A percentile compares a stretch with the other conserved stretches of the same genome.
Evolutionary conservation across 2,329 filamentous ascomycete genomes (phyloP).

Genomic region (Paecilomyces fulvus): DNA sequence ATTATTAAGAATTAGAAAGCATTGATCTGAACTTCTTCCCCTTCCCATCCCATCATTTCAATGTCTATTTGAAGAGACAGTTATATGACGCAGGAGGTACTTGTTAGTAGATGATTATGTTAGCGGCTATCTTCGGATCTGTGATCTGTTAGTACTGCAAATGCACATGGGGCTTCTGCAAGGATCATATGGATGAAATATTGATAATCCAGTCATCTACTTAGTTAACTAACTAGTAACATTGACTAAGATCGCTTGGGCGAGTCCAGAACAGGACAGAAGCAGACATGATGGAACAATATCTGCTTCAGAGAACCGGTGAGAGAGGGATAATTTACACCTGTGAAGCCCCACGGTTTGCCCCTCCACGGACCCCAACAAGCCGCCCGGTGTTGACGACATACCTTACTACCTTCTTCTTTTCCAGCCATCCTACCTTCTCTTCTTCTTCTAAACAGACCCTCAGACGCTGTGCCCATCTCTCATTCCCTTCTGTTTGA

Average conservation of each 20-base stretch:
- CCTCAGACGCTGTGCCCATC: not conserved
- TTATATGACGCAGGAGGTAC: not conserved
- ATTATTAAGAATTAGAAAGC: not conserved
- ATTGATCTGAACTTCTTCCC: not conserved
- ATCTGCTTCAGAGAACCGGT: no score
- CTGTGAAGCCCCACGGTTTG: conserved; percentile 14
- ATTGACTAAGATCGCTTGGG: not conserved
- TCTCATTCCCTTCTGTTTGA: not conserved
- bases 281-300: not conserved
- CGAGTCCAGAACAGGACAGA: not conserved
- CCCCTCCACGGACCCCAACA: conserved; percentile 22
- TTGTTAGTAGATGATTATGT: not conserved
- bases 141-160: not conserved
- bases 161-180: not conserved
- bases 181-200: not conserved
- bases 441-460: not conserved
- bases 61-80: no score
- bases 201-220: no score
- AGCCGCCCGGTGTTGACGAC: conserved; percentile 14
- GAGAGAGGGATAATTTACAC: not conserved
- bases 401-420: conserved; percentile 5
- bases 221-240: no score
- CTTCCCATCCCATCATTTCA: not conserved
- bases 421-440: not conserved
- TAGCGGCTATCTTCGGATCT: not conserved